phyloP scores from a whole-genome alignment of 2,329 filamentous ascomycete genomes.

The Penicillium sp. region DNA sequence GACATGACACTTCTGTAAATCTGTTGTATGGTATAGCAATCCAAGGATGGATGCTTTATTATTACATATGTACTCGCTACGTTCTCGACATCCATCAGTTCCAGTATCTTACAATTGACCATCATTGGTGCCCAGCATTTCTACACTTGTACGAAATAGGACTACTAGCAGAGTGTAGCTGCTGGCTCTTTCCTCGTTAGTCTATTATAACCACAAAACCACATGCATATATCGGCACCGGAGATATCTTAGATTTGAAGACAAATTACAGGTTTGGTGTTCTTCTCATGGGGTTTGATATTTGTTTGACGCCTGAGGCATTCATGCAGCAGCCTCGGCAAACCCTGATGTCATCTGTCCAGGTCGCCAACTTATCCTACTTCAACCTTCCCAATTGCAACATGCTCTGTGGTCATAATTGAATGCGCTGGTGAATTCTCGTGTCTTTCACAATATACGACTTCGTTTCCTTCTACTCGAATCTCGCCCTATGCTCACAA shows the following conservation, averaged over 20 bases:
- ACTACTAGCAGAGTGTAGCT: not conserved
- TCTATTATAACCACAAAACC: not conserved
- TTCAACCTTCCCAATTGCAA: slow-evolving; percentile 5
- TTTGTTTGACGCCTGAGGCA: slow-evolving; percentile 3
- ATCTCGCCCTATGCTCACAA: not conserved
- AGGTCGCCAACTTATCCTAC: slow-evolving; percentile 1
- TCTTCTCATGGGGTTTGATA: not conserved
- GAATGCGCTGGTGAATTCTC: not conserved
- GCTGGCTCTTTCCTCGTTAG: not conserved
- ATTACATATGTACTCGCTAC: not conserved
- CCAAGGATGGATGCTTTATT: not conserved
- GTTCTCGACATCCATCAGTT: not conserved
- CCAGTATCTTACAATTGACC: not conserved
- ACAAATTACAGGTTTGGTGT: not conserved
- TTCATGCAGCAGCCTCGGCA: slow-evolving; percentile 2
- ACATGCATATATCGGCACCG: not conserved
- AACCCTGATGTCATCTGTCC: slow-evolving; percentile 10
- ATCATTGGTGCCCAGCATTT: not conserved
- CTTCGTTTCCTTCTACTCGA: not conserved
- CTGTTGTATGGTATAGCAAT: not conserved
- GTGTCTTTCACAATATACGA: not conserved
- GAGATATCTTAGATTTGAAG: not conserved
- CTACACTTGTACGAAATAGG: not conserved
- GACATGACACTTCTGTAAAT: not conserved
- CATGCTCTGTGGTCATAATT: not conserved